Evolutionary conservation across 345 rosid genomes (phyloP).

Genomic region (Eucalyptus brandiana): DNA sequence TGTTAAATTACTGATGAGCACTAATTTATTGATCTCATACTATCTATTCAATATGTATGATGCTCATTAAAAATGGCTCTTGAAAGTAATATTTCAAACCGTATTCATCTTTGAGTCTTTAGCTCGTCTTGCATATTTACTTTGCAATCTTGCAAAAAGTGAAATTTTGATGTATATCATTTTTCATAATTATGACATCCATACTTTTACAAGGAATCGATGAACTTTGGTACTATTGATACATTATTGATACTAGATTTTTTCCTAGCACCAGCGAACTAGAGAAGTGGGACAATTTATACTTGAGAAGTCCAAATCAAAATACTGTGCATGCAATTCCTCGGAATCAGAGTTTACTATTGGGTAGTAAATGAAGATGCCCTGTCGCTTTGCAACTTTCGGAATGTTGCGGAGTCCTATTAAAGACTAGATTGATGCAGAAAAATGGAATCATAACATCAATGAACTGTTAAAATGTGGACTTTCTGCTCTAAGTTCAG

Average conservation of each 20-base stretch:
- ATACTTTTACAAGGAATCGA: rapidly evolving
- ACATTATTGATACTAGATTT: background rate
- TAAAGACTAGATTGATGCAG: background rate
- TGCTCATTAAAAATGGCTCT: background rate
- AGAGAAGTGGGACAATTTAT: background rate
- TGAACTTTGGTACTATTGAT: background rate
- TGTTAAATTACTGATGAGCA: background rate
- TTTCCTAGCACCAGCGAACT: background rate
- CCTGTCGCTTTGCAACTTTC: background rate
- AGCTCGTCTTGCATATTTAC: background rate
- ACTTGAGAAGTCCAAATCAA: background rate
- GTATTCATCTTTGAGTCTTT: background rate
- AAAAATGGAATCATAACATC: background rate
- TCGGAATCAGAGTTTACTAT: background rate
- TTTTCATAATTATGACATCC: background rate
- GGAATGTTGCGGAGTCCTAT: background rate
- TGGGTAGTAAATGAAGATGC: background rate
- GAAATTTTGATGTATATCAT: background rate
- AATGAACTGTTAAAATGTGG: background rate
- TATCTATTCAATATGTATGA: background rate
- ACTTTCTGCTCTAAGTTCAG: background rate
- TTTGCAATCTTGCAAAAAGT: background rate
- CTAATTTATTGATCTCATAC: background rate
- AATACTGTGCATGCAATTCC: background rate
- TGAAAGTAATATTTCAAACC: background rate